Evolutionary conservation across 768 basidiomycete genomes (phyloP), one percentile per base, ranked within the genome.

Genomic region (Exidia glandulosa): DNA sequence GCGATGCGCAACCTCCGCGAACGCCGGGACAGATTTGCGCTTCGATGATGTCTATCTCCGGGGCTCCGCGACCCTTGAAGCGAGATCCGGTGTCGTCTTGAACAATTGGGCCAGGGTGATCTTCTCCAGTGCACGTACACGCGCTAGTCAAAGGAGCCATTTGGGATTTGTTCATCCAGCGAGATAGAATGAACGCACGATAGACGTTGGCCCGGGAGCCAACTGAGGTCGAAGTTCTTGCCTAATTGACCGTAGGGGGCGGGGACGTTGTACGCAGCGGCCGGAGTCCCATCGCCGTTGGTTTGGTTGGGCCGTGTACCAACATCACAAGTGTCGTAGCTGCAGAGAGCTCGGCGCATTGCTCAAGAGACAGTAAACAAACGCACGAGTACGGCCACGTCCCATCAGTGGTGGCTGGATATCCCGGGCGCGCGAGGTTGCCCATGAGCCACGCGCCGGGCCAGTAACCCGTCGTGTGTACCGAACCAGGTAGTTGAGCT

Each of bases 31-130:
- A 81, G 66, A 76, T 78, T 67, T 88, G 84, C 0, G 92, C 87
- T 74, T 94, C 93, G 67, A 94, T 85, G 31, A 93, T 76, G 76
- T 95, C 93, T 37, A 95, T 93, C 72, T 95, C 93, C 1, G 92
- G 92, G 3, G 92, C 89, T 32, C 86, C 69, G 55, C 93, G 82
- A 13, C 91, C 93, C 25, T 87, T 82, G 66, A 82, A 94, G 10
- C 50, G 50, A 10, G 14, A 27, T 14, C 50, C 16, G 2, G 85
- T 78, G 32, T 92, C 91, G 64, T 95, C 88, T 0, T 73, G 61
- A 61, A 86, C 84, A 52, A 82, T 71, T 25, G 94, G 94, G 7
- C 94, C 94, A 3, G 94, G 94, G 71, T 96, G 94, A 9, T 84
- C 77, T 71, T 94, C 88, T 27, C 85, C 84, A 12, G 78, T 71